Evolutionary conservation across 2,329 filamentous ascomycete species (phyloP).

Genomic region (Calonectria naviculata): DNA sequence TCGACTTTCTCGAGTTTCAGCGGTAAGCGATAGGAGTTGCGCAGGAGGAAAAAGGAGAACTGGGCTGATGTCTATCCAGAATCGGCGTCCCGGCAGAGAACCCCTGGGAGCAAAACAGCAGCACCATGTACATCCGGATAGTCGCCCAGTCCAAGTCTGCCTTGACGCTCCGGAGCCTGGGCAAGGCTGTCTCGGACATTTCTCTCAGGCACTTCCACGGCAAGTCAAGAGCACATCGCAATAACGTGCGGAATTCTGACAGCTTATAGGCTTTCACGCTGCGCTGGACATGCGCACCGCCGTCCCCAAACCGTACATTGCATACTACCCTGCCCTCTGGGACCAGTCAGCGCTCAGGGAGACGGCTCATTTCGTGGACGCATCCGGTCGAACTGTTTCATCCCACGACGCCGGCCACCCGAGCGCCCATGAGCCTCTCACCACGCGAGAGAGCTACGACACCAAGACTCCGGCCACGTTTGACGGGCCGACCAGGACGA

Average conservation of each 20-base stretch:
- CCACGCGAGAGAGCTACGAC: slow-evolving; percentile 8
- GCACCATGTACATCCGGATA: slow-evolving; percentile 16
- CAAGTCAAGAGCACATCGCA: not conserved
- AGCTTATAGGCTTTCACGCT: slow-evolving; percentile 16
- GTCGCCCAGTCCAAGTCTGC: slow-evolving; percentile 10
- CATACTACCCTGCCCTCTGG: slow-evolving; percentile 25
- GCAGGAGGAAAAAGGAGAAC: not conserved
- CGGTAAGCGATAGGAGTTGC: not conserved
- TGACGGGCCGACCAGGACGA: not conserved
- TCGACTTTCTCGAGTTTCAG: slow-evolving; percentile 11
- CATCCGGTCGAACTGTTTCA: not conserved
- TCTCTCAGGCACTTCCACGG: slow-evolving; percentile 18
- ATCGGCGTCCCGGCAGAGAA: slow-evolving; percentile 15
- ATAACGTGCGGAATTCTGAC: not conserved
- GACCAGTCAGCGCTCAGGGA: not conserved
- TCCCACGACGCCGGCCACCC: not conserved
- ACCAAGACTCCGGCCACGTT: not conserved
- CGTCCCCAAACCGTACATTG: slow-evolving; percentile 16
- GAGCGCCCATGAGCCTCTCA: not conserved
- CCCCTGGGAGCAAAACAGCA: slow-evolving; percentile 13
- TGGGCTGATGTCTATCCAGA: not conserved
- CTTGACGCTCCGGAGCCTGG: not conserved
- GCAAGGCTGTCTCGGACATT: not conserved
- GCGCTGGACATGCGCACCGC: slow-evolving; percentile 21
- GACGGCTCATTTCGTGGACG: not conserved